phyloP scores from a whole-genome alignment of 169 alveolate genomes.

The Plasmodium malariae region DNA sequence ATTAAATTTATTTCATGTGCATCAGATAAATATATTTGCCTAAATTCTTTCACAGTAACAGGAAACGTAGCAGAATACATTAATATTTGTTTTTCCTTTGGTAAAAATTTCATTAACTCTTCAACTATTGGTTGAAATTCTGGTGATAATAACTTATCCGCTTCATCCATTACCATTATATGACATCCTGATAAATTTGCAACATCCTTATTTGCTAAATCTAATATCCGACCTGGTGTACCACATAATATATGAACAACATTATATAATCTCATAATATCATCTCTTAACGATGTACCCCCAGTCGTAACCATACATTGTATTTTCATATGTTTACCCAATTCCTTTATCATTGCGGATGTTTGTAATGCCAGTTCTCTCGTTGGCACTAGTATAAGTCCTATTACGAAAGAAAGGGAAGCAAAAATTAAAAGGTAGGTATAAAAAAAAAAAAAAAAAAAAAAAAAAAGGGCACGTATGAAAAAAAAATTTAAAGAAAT shows the following conservation, averaged over 20 bases:
- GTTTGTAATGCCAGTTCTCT: slow-evolving; percentile 98
- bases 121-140: slow-evolving; percentile 98
- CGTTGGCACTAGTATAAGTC: slow-evolving; percentile 97
- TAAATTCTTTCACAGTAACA: slow-evolving; percentile 96
- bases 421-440: neutral
- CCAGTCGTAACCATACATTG: slow-evolving; percentile 99
- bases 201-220: slow-evolving; percentile 95
- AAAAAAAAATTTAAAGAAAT: too few species aligned
- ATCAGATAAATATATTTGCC: slow-evolving; percentile 95
- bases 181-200: slow-evolving; percentile 93
- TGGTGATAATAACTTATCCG: slow-evolving; percentile 98
- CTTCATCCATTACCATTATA: slow-evolving; percentile 98
- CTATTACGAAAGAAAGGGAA: slow-evolving; percentile 86
- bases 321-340: slow-evolving; percentile 97
- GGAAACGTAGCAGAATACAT: slow-evolving; percentile 99
- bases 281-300: slow-evolving; percentile 98
- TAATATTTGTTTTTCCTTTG: slow-evolving; percentile 94
- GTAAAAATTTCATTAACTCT: slow-evolving; percentile 94
- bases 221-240: slow-evolving; percentile 99
- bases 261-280: slow-evolving; percentile 95
- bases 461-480: neutral
- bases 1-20: slow-evolving; percentile 97
- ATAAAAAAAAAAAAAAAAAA: slow-evolving; percentile 38
- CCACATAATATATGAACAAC: slow-evolving; percentile 98
- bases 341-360: slow-evolving; percentile 95